These are phyloP conservation scores for Dactylellina haptotyla DNA, from an alignment of 2,329 filamentous ascomycete species.

Conservation along the genomic window DNA sequence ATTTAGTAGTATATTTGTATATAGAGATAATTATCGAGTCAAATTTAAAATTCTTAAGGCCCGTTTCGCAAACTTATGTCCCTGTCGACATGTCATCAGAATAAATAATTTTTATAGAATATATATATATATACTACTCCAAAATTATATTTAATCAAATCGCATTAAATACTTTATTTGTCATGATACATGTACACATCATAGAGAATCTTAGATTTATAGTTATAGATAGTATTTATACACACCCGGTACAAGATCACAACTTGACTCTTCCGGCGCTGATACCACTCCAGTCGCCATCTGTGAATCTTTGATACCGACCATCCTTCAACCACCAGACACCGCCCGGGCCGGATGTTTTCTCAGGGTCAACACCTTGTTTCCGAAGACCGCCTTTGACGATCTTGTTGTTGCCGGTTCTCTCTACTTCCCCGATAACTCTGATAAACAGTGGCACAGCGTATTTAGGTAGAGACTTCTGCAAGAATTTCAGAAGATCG, in stretches of 20 bases:
- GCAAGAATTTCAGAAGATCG: slow-evolving; percentile 71
- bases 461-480: slow-evolving; percentile 73
- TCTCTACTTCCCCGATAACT: slow-evolving; percentile 67
- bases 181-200: too few relatives aligned
- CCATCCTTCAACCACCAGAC: slow-evolving; percentile 73
- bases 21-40: too few relatives aligned
- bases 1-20: too few relatives aligned
- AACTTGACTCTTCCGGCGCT: slow-evolving; percentile 76
- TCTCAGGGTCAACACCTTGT: slow-evolving; percentile 76
- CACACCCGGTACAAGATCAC: slow-evolving; percentile 60
- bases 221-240: background rate
- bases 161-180: too few relatives aligned
- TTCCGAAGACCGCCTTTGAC: slow-evolving; percentile 79
- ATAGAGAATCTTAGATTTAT: background rate
- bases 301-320: slow-evolving; percentile 74
- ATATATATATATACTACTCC: too few relatives aligned
- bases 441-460: slow-evolving; percentile 82
- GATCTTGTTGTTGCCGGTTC: slow-evolving; percentile 87
- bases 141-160: too few relatives aligned
- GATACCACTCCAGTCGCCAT: slow-evolving; percentile 75
- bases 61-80: too few relatives aligned
- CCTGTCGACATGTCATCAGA: too few relatives aligned
- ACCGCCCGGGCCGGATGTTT: slow-evolving; percentile 62
- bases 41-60: too few relatives aligned
- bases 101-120: too few relatives aligned